These are phyloP conservation scores for Delitschia confertaspora DNA, from an alignment of 495 filamentous ascomycete species.

Conservation along the genomic window DNA sequence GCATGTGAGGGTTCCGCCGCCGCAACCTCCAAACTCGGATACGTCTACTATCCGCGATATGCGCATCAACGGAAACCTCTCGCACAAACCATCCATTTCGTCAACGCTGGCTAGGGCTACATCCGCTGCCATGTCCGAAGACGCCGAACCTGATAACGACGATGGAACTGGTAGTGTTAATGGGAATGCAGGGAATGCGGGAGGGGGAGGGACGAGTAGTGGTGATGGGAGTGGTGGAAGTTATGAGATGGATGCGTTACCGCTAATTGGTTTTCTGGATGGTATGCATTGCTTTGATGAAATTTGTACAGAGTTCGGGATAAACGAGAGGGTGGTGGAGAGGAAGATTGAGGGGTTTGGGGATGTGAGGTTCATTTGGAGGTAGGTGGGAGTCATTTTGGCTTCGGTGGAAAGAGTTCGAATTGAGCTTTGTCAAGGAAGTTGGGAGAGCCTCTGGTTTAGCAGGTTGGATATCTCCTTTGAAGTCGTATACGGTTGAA, in stretches of 20 bases:
- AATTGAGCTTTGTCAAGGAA: too few species aligned
- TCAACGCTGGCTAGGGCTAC: too few species aligned
- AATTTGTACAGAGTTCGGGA: slow-evolving; percentile 69
- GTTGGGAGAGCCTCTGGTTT: too few species aligned
- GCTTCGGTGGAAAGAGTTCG: too few species aligned
- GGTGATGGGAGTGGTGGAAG: slow-evolving; percentile 19
- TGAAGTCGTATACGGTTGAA: too few species aligned
- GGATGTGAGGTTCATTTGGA: slow-evolving; percentile 12
- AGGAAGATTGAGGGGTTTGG: slow-evolving; percentile 28
- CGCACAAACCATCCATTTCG: slow-evolving; percentile 12
- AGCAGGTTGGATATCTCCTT: too few species aligned
- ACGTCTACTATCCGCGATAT: background rate
- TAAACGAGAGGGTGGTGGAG: slow-evolving; percentile 50
- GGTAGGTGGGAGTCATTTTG: background rate
- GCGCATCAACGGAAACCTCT: too few species aligned
- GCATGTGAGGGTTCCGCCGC: slow-evolving; percentile 31
- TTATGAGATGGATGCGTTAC: slow-evolving; percentile 16
- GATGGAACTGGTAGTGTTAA: background rate
- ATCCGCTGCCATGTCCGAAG: background rate
- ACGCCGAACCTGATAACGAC: background rate
- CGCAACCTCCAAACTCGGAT: background rate
- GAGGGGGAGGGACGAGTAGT: background rate
- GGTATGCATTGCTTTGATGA: slow-evolving; percentile 81
- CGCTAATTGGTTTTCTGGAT: slow-evolving; percentile 61
- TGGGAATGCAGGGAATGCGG: too few species aligned